Percentiles rank a stretch among this genome's conserved stretches.
These are phyloP conservation scores for Passiflora organensis DNA, from an alignment of 345 rosid species.

Conservation along the genomic window DNA sequence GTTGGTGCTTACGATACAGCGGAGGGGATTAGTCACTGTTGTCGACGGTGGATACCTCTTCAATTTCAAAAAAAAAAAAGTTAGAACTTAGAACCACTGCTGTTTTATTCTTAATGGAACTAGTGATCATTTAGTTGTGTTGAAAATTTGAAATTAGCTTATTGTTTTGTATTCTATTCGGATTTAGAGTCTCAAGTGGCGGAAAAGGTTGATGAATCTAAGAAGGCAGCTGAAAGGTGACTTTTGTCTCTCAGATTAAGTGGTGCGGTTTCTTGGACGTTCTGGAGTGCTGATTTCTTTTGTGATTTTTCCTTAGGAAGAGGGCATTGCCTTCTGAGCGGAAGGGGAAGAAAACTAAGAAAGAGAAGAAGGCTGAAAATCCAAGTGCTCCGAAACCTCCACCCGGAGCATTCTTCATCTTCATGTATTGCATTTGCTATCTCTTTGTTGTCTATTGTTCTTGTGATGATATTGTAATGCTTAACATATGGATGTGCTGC, in stretches of 20 bases:
- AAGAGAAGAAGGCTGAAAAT: slow-evolving; percentile 36
- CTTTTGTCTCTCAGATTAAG: background rate
- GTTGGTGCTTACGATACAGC: no score
- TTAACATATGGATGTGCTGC: no score
- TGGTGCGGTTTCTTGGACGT: background rate
- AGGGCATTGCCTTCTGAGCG: slow-evolving; percentile 59
- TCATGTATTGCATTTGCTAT: slow-evolving; percentile 41
- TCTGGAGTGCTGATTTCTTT: background rate
- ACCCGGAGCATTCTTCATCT: slow-evolving; percentile 79
- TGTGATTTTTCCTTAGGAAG: slow-evolving; percentile 37
- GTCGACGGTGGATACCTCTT: no score
- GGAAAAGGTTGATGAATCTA: slow-evolving; percentile 53
- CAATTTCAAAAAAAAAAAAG: no score
- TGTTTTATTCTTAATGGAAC: no score
- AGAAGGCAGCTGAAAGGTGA: slow-evolving; percentile 64
- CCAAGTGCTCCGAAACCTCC: slow-evolving; percentile 68
- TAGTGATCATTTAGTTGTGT: no score
- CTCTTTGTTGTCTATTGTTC: background rate
- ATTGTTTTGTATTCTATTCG: background rate
- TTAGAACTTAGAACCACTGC: slow-evolving; percentile 4
- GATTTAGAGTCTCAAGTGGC: slow-evolving; percentile 70
- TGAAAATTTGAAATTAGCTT: background rate
- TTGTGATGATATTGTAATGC: background rate
- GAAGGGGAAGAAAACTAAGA: slow-evolving; percentile 57
- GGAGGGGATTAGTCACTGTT: no score